These are phyloP conservation scores for Leptodontidium sp. DNA, from an alignment of 2,329 filamentous ascomycete species.

Conservation along the genomic window DNA sequence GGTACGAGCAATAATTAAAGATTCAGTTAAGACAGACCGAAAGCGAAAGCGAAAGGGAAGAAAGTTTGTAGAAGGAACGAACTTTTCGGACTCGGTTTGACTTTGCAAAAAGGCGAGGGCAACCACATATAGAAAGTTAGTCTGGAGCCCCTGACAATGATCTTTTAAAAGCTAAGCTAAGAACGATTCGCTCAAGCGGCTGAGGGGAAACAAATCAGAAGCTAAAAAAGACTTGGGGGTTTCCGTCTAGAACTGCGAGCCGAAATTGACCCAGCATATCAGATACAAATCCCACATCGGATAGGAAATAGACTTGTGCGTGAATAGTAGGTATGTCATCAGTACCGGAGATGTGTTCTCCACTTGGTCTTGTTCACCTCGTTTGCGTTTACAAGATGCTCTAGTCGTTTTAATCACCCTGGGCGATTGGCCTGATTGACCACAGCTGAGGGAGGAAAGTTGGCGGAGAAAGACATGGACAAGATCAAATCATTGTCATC, in stretches of 20 bases:
- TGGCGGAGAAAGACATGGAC: not conserved
- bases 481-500: not conserved
- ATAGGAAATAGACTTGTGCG: not conserved
- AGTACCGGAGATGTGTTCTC: not conserved
- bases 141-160: not conserved
- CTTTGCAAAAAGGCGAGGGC: not conserved
- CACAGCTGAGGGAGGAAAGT: not conserved
- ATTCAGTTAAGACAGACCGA: not conserved
- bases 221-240: not conserved
- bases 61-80: not conserved
- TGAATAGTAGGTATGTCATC: too few relatives aligned
- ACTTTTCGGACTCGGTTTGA: not conserved
- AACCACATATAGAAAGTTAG: slow-evolving; percentile 14
- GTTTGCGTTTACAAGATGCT: not conserved
- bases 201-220: slow-evolving; percentile 7
- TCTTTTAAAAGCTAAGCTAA: not conserved
- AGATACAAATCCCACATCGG: not conserved
- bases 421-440: not conserved
- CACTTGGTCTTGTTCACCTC: not conserved
- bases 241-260: not conserved
- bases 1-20: slow-evolving; percentile 5
- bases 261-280: not conserved
- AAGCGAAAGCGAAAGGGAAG: not conserved
- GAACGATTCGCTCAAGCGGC: not conserved
- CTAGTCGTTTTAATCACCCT: not conserved